phyloP scores from a whole-genome alignment of 2,329 filamentous ascomycete genomes.

The Colletotrichum sp. region DNA sequence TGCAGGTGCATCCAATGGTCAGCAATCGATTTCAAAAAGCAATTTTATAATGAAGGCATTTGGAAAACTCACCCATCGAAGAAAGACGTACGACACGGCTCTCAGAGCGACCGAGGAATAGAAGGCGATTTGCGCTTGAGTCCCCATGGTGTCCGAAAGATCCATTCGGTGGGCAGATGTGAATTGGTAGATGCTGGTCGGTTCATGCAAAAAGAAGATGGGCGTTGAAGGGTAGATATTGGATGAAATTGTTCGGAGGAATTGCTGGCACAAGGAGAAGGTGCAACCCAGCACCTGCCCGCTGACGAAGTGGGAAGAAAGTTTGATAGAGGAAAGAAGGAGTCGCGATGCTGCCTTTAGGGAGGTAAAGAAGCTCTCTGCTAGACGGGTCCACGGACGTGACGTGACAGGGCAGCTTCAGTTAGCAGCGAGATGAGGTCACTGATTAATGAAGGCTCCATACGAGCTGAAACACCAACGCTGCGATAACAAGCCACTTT shows the following conservation, averaged over 20 bases:
- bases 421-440: slow-evolving; percentile 16
- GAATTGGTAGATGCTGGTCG: slow-evolving; percentile 25
- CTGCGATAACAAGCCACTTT: slow-evolving; percentile 8
- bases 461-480: slow-evolving; percentile 14
- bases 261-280: not conserved
- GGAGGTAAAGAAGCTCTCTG: slow-evolving; percentile 2
- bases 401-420: not conserved
- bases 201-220: not conserved
- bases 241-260: not conserved
- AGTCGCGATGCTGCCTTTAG: not conserved
- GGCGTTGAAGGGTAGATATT: not conserved
- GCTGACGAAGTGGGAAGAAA: not conserved
- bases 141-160: slow-evolving; percentile 27
- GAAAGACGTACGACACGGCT: slow-evolving; percentile 58
- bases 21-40: not conserved
- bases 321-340: not conserved
- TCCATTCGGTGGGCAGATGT: slow-evolving; percentile 1
- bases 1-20: slow-evolving; percentile 5
- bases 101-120: slow-evolving; percentile 57
- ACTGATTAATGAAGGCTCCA: slow-evolving; percentile 15
- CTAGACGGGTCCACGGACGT: not conserved
- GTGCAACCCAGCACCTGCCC: not conserved
- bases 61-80: slow-evolving; percentile 60
- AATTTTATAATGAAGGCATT: not conserved
- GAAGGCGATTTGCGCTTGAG: slow-evolving; percentile 35